Evolutionary conservation across 2,329 filamentous ascomycete genomes (phyloP), one percentile per base, ranked within the genome.

Genomic region (Fusarium sp.): DNA sequence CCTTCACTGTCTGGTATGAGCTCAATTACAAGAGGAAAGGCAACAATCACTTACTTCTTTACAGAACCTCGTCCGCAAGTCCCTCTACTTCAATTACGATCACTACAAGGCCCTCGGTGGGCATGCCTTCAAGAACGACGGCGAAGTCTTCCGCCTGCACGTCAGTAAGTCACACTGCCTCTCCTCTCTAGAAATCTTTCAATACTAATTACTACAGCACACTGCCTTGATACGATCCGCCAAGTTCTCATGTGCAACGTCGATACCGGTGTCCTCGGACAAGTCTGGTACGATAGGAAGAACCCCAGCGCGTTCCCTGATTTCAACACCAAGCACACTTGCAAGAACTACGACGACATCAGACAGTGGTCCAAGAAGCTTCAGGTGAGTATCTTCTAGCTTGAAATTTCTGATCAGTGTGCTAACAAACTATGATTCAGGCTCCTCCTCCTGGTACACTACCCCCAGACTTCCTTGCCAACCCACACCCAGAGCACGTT

Each of bases 161-260:
- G 83, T 89, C 71, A 87, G 88, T 90, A 81, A 79, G 87, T 52
- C 31, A 31, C 7, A 44, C 20, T 36, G 25, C 25, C 25, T 25
- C 25, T 5, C 25, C 25, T 25, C 25, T 25, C 25, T 25, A 25
- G 25, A 25, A 25, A 25, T 25, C 25, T 25, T 25, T 25, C 25
- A 25, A 25, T 25, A 25, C 25, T 25, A 25, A 25, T 25, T 25
- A 25, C 25, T 25, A 25, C 9, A 79, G 75, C 75, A 1, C 89
- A 91, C 67, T 91, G 90, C 65, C 81, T 91, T 36, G 90, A 91
- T 69, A 88, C 87, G 7, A 65, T 91, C 47, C 86, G 89, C 2
- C 89, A 91, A 75, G 86, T 89, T 20, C 82, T 91, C 18, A 91
- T 91, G 87, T 91, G 89, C 78, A 88, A 86, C 33, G 82, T 87